phyloP scores from a whole-genome alignment of 192 early-diverging fungal genomes.

The Backusella tarrabulga region DNA sequence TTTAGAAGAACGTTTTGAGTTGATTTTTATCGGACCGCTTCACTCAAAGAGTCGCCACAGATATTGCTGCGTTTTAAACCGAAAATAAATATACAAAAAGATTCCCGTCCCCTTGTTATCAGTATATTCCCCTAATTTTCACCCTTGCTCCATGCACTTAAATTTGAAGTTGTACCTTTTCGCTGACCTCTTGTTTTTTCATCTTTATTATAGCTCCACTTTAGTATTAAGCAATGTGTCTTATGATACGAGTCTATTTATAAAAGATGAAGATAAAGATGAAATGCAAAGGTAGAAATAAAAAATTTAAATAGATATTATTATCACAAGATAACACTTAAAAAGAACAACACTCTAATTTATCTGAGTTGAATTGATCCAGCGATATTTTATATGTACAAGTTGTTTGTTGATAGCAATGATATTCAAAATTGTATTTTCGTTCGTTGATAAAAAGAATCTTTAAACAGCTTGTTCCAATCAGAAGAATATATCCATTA shows the following conservation, averaged over 20 bases:
- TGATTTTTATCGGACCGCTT: slow-evolving; percentile 1
- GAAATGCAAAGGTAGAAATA: neutral
- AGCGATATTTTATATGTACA: neutral
- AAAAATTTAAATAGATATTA: neutral
- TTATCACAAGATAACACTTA: neutral
- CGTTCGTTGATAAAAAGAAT: neutral
- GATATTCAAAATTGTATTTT: neutral
- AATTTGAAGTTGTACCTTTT: neutral
- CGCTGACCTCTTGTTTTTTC: neutral
- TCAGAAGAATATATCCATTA: neutral
- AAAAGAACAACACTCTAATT: neutral
- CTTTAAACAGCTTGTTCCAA: neutral
- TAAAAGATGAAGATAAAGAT: neutral
- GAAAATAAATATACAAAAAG: neutral
- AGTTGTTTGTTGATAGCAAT: neutral
- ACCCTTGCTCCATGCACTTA: neutral
- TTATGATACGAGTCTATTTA: neutral
- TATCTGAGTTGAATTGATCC: slow-evolving; percentile 1
- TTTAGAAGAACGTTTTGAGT: neutral
- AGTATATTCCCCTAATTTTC: slow-evolving; percentile 1
- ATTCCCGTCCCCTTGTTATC: neutral
- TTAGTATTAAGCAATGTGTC: neutral
- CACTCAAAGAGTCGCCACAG: neutral
- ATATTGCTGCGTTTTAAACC: neutral
- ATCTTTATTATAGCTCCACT: neutral